phyloP scores from a whole-genome alignment of 2,329 filamentous ascomycete genomes.

The Talaromyces sp. region DNA sequence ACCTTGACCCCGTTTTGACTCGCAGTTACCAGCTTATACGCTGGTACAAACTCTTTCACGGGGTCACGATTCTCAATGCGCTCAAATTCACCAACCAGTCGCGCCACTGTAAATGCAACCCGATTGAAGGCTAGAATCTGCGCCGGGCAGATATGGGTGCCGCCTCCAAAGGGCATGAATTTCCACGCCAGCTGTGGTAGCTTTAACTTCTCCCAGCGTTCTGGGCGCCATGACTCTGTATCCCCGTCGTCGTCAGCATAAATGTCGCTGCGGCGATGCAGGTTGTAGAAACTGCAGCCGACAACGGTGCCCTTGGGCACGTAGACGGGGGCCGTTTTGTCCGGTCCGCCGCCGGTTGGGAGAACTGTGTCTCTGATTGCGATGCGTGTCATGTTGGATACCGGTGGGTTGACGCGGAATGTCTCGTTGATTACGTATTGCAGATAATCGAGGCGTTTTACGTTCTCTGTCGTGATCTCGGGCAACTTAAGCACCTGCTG shows the following conservation, averaged over 20 bases:
- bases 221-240: constrained; percentile 42
- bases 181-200: constrained; percentile 46
- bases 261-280: constrained; percentile 64
- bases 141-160: constrained; percentile 20
- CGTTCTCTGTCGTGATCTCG: constrained; percentile 27
- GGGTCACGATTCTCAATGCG: constrained; percentile 8
- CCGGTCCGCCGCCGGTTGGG: constrained; percentile 9
- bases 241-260: constrained; percentile 44
- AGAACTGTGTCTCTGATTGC: constrained; percentile 25
- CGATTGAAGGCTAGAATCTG: constrained; percentile 8
- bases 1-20: constrained; percentile 11
- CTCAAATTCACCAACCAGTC: neutral
- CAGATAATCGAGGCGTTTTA: constrained; percentile 11
- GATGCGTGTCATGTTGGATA: constrained; percentile 43
- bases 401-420: constrained; percentile 50
- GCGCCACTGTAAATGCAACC: constrained; percentile 5
- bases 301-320: constrained; percentile 63
- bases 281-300: constrained; percentile 62
- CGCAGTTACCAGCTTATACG: constrained; percentile 10
- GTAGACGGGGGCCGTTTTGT: constrained; percentile 53
- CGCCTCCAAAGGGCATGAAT: constrained; percentile 24
- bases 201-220: constrained; percentile 45
- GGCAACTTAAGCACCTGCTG: constrained; percentile 20
- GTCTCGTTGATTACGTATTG: constrained; percentile 14
- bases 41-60: constrained; percentile 2